Base-by-base conservation (phyloP, 371 early-diverging fungal species). In the Mucor lusitanicus region DNA sequence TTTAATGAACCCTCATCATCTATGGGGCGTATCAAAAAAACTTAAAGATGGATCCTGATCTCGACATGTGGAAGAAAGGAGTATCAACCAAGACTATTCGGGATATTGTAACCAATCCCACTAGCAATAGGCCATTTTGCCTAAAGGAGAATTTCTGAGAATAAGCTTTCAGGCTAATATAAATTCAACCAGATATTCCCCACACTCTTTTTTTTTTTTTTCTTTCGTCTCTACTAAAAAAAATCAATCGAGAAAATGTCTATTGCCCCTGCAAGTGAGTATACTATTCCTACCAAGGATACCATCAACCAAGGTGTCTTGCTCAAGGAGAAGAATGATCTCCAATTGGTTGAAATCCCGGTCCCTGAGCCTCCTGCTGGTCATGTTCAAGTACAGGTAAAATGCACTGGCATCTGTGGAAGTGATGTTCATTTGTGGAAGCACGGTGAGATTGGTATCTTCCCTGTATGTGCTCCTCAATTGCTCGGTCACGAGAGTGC, bases 361-460 rank as follows among this genome's bases (percentile, higher is more conserved):
- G 42, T 81, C 13, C 78, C 81, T 17, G 68, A 65, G 8, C 76
- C 81, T 44, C 65, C 46, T 15, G 54, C 59, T n/a, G 77, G 65
- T 25, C 72, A 79, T 39, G 79, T 78, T 12, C 79, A 76, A 48
- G 65, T 81, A 6, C 81, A 79, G 50, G 74, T 76, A 25, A 79
- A 79, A 68, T 75, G 76, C 17, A 74, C 71, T 25, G 82, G 82
- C 69, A 79, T 79, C 27, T 79, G 79, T 63, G 82, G 82, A 30
- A 78, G 79, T 9, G 81, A 81, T 39, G 59, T 78, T 33, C 81
- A 81, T 61, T 56, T 78, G 57, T 81, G 81, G 77, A 78, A 78
- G 46, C 67, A 81, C 63, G 81, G 79, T 42, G 77, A 76, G 39
- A 81, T 81, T 53, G 81, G 81, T 68, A 81, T 81, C n/a, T 81